Evolutionary conservation across 2,329 filamentous ascomycete genomes (phyloP).

Genomic region (Nemania sp.): DNA sequence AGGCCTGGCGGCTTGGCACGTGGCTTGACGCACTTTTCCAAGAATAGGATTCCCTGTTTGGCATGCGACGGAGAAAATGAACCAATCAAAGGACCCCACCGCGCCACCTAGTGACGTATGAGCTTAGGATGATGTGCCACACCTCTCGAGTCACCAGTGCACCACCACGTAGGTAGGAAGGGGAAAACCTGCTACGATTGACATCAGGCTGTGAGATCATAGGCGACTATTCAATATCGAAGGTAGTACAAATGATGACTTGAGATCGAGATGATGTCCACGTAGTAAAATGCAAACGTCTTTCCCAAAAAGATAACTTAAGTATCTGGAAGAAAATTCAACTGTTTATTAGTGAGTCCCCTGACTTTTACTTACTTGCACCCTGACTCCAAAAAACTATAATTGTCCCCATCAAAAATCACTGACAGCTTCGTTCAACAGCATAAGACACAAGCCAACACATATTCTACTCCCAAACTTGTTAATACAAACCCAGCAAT

Average conservation of each 20-base stretch:
- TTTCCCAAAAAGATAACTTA: too few relatives aligned
- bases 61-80: not conserved
- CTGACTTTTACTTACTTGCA: too few relatives aligned
- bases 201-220: constrained; percentile 23
- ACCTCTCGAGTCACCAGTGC: not conserved
- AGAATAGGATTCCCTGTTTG: constrained; percentile 21
- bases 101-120: constrained; percentile 19
- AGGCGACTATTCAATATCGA: not conserved
- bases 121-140: constrained; percentile 6
- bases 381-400: too few relatives aligned
- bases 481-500: not conserved
- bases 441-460: not conserved
- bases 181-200: constrained; percentile 13
- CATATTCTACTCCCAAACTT: too few relatives aligned
- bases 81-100: constrained; percentile 3
- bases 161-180: not conserved
- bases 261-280: too few relatives aligned
- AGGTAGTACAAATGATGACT: constrained; percentile 8
- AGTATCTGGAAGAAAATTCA: too few relatives aligned
- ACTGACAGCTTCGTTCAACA: not conserved
- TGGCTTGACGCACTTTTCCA: constrained; percentile 17
- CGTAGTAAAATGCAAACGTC: too few relatives aligned
- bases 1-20: too few relatives aligned
- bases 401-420: not conserved
- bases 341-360: too few relatives aligned